These are phyloP conservation scores for Bombardia bombarda DNA, from an alignment of 495 filamentous ascomycete species.

Conservation along the genomic window DNA sequence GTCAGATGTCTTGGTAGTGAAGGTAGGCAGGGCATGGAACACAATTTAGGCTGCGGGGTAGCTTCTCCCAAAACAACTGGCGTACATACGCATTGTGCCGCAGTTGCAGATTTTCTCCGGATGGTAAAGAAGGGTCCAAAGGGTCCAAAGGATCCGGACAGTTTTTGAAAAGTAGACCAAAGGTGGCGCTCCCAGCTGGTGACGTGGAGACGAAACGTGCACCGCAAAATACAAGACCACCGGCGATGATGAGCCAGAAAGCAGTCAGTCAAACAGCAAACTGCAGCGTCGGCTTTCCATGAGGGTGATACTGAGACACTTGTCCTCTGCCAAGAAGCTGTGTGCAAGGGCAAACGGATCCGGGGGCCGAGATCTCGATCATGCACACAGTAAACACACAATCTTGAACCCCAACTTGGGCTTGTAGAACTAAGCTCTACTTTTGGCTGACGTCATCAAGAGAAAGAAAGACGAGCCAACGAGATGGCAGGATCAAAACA, in stretches of 20 bases:
- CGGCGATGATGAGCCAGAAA: neutral
- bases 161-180: neutral
- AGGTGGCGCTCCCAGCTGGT: neutral
- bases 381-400: neutral
- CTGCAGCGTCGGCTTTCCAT: neutral
- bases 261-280: neutral
- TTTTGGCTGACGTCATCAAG: slow-evolving; percentile 6
- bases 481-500: neutral
- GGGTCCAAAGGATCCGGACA: neutral
- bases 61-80: slow-evolving; percentile 9
- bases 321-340: no score
- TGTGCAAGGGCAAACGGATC: no score
- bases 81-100: slow-evolving; percentile 10
- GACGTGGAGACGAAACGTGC: neutral
- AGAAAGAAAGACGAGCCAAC: neutral
- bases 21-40: slow-evolving; percentile 4
- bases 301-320: no score
- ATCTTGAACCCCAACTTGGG: neutral
- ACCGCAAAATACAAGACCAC: neutral
- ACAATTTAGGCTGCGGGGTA: slow-evolving; percentile 14
- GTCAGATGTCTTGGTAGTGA: neutral
- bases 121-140: slow-evolving; percentile 4
- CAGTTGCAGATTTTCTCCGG: slow-evolving; percentile 11
- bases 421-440: neutral
- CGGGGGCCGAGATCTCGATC: no score